These are phyloP conservation scores for Malus fusca DNA, from an alignment of 306 rosid genomes.

Conservation along the genomic window DNA sequence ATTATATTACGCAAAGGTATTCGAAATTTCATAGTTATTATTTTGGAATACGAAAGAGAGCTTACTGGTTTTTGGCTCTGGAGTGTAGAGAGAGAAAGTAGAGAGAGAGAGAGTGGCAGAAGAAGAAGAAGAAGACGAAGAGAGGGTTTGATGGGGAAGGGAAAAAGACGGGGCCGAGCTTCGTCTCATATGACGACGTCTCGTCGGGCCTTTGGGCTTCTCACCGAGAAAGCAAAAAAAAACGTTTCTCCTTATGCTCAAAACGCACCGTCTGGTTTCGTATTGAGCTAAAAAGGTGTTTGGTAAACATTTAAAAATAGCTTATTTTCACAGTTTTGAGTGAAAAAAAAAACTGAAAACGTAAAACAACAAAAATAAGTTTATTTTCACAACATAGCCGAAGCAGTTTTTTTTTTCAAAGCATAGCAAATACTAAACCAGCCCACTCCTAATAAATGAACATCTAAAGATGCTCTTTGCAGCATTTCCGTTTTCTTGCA, in stretches of 20 bases:
- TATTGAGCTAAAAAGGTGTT: too few relatives aligned
- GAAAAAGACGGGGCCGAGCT: background rate
- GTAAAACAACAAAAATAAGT: too few relatives aligned
- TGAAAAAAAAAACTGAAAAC: too few relatives aligned
- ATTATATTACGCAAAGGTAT: background rate
- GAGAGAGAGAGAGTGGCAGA: background rate
- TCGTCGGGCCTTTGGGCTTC: background rate
- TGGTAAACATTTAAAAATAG: too few relatives aligned
- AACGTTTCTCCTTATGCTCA: background rate
- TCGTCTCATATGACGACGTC: background rate
- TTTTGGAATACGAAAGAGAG: background rate
- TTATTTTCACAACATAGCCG: too few relatives aligned
- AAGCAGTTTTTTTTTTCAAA: too few relatives aligned
- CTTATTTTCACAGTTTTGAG: too few relatives aligned
- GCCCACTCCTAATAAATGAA: too few relatives aligned
- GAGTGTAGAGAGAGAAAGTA: background rate
- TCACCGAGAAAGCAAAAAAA: background rate
- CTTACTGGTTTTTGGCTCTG: background rate
- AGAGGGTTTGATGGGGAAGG: background rate
- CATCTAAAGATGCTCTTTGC: too few relatives aligned
- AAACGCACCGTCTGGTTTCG: background rate
- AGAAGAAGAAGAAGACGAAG: background rate
- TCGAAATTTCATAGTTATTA: constrained; percentile 1
- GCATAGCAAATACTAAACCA: too few relatives aligned
- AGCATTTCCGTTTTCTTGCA: background rate